Evolutionary conservation across 73 alveolate genomes (phyloP), one percentile per base, ranked within the genome.

Genomic region (Symbiodinium natans): DNA sequence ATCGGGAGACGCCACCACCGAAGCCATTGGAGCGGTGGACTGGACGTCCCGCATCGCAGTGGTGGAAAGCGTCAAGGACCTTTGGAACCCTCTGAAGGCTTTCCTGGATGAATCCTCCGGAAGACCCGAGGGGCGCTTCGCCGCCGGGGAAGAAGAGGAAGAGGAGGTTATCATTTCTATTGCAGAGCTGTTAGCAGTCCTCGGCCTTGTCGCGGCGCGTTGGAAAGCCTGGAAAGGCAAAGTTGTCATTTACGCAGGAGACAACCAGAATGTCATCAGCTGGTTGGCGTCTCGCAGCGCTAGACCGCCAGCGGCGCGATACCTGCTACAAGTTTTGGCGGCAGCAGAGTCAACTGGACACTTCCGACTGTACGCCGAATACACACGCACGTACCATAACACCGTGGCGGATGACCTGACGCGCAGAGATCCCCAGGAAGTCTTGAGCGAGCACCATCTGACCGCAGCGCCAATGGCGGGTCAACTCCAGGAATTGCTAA

Each of bases 211-310:
- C 29, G 43, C 77, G n/a, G 93, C 83, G 0, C 29, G 27, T 11
- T 80, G 59, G 3, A 21, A 15, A 31, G 40, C 0, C 39, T 86
- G 93, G 93, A 17, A 11, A 23, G 83, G 82, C 40, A 34, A 31
- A 3, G 93, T 86, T 13, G 83, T 86, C 36, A 4, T 86, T 41
- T 86, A 86, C 25, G 93, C 83, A 0, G 93, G 93, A n/a, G 93
- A 86, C 93, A 86, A 86, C 83, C 34, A 4, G 82, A 59, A 40
- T 34, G 93, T 86, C 27, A 0, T 5, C 34, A 11, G 27, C 59
- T 86, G 93, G 93, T 17, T 86, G 8, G 3, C 9, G 17, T 0
- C 21, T 0, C n/a, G 93, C 2, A 7, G 36, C 27, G 36, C 77
- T 38, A 6, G 83, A 29, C 29, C 40, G 21, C 6, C 77, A 2